A percentile compares a stretch with the other conserved stretches of the same genome.
phyloP scores from a whole-genome alignment of 305 asterid genomes.

The Fraxinus ornus region DNA sequence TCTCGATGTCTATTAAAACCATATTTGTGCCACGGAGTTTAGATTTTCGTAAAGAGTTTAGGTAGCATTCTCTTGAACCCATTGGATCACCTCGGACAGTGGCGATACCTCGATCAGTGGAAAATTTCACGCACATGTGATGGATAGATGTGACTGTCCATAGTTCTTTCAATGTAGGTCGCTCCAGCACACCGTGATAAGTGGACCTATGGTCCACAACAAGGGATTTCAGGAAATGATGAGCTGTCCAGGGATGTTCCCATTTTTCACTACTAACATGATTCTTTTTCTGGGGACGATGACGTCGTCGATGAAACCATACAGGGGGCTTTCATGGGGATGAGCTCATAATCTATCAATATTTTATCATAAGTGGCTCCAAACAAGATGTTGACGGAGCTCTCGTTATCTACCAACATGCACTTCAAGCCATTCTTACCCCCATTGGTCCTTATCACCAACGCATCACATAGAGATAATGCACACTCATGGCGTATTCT shows the following conservation, averaged over 20 bases:
- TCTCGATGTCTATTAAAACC: background rate
- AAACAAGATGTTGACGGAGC: background rate
- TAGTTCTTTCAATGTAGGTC: background rate
- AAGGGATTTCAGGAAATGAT: no score
- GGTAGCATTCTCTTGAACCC: background rate
- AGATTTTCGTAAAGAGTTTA: no score
- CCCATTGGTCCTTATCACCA: no score
- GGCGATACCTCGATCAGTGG: background rate
- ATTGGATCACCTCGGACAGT: background rate
- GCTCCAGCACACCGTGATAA: no score
- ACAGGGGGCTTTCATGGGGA: background rate
- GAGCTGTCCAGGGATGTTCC: background rate
- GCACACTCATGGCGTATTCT: background rate
- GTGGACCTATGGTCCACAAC: background rate
- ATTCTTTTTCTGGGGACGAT: no score
- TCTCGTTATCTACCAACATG: background rate
- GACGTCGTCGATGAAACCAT: background rate
- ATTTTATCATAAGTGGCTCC: no score
- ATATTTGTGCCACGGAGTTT: background rate
- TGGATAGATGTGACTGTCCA: background rate
- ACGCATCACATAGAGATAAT: background rate
- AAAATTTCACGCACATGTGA: no score
- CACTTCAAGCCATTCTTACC: background rate
- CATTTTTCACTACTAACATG: no score
- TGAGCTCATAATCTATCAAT: no score